phyloP scores from a whole-genome alignment of 2,329 filamentous ascomycete genomes.

The Endocalyx cinctus region DNA sequence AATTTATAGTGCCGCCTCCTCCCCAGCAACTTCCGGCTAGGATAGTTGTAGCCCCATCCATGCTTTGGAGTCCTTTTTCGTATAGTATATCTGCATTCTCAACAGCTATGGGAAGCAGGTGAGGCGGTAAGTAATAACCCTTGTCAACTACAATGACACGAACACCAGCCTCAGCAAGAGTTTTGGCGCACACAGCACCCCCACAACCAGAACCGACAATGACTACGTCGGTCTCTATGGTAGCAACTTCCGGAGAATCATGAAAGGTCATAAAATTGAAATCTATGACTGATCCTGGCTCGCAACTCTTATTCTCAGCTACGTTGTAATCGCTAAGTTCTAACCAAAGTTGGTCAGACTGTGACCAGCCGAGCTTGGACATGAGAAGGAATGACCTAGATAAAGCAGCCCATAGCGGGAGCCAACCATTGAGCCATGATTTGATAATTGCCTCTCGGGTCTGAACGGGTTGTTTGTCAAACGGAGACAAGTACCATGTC shows the following conservation, averaged over 20 bases:
- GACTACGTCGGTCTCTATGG: constrained; percentile 69
- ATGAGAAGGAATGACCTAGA: constrained; percentile 3
- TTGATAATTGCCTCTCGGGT: constrained; percentile 2
- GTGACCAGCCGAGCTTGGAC: constrained; percentile 4
- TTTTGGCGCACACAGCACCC: constrained; percentile 64
- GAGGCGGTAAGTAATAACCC: constrained; percentile 58
- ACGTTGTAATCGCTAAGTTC: constrained; percentile 4
- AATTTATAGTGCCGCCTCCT: constrained; percentile 71
- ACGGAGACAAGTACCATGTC: constrained; percentile 4
- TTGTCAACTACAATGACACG: constrained; percentile 67
- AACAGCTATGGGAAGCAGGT: constrained; percentile 61
- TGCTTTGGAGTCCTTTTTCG: constrained; percentile 43
- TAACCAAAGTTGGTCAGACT: constrained; percentile 2
- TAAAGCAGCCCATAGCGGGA: constrained; percentile 5
- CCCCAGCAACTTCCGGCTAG: constrained; percentile 62
- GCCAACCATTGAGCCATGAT: constrained; percentile 4
- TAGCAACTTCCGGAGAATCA: constrained; percentile 35
- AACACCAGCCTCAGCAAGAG: constrained; percentile 47
- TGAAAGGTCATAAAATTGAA: constrained; percentile 60
- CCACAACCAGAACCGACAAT: constrained; percentile 70
- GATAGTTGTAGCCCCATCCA: constrained; percentile 49
- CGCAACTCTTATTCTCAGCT: background rate
- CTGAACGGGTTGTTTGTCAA: constrained; percentile 2
- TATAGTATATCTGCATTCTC: constrained; percentile 53
- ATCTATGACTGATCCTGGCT: constrained; percentile 44